A percentile compares a stretch with the other conserved stretches of the same genome.
These are phyloP conservation scores for Tilletia walkeri DNA, from an alignment of 1,284 basidiomycete genomes.

Conservation along the genomic window DNA sequence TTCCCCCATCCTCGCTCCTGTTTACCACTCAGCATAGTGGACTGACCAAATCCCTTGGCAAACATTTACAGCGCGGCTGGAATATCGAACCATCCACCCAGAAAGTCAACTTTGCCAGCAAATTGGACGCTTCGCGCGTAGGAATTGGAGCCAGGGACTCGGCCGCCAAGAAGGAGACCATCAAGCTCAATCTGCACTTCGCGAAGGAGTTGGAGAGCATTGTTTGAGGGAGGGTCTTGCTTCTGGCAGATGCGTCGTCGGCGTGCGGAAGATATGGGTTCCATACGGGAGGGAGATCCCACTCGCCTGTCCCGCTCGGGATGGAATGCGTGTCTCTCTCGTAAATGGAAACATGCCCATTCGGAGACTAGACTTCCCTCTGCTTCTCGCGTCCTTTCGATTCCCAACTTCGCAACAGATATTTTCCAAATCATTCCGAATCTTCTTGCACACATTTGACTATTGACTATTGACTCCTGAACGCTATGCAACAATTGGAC, in stretches of 20 bases:
- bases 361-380: too few relatives aligned
- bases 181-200: constrained; percentile 49
- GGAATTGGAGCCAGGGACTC: constrained; percentile 25
- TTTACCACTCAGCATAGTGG: neutral
- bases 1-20: neutral
- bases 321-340: too few relatives aligned
- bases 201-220: constrained; percentile 55
- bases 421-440: too few relatives aligned
- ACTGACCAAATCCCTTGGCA: too few relatives aligned
- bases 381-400: too few relatives aligned
- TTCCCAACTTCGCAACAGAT: too few relatives aligned
- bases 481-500: too few relatives aligned
- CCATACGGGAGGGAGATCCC: too few relatives aligned
- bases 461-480: too few relatives aligned
- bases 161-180: constrained; percentile 47
- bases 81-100: constrained; percentile 55
- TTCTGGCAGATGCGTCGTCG: neutral
- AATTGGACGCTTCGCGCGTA: constrained; percentile 22
- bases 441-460: too few relatives aligned
- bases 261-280: too few relatives aligned
- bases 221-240: constrained; percentile 28
- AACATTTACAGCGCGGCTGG: constrained; percentile 53
- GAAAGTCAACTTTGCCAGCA: constrained; percentile 49
- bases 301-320: neutral
- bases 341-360: too few relatives aligned